These are phyloP conservation scores for Trifolium fragiferum DNA, from an alignment of 306 rosid genomes.

Conservation along the genomic window DNA sequence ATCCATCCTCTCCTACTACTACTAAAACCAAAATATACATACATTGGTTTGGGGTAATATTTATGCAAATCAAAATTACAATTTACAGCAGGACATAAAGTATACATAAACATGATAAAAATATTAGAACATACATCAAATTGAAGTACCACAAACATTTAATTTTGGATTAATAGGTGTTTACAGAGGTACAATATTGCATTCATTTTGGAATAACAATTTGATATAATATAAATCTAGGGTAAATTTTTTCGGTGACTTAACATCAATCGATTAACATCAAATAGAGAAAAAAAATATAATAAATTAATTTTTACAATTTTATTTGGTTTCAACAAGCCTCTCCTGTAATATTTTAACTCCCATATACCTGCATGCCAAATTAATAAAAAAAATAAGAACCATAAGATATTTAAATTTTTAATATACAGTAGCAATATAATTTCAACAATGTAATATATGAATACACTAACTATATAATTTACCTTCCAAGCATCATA, in stretches of 20 bases:
- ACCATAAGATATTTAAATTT: not conserved
- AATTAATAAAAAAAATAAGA: not conserved
- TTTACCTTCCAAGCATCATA: constrained; percentile 84
- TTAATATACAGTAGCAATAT: not conserved
- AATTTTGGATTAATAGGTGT: too few relatives aligned
- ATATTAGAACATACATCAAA: too few relatives aligned
- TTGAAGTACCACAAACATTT: too few relatives aligned
- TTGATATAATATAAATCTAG: constrained; percentile 1
- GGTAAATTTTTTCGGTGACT: not conserved
- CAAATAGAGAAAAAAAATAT: not conserved
- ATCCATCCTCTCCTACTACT: too few relatives aligned
- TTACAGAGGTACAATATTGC: not conserved
- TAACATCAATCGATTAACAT: not conserved
- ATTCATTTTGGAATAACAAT: not conserved
- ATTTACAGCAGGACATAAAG: too few relatives aligned
- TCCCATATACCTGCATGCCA: constrained; percentile 77
- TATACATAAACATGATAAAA: too few relatives aligned
- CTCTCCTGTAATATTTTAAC: constrained; percentile 64
- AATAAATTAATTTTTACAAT: not conserved
- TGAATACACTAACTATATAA: not conserved
- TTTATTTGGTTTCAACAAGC: constrained; percentile 28
- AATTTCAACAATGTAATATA: not conserved
- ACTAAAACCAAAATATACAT: too few relatives aligned
- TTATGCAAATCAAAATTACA: too few relatives aligned
- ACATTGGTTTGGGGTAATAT: too few relatives aligned